Evolutionary conservation across 768 basidiomycete genomes (phyloP).

Genomic region (Leucosporidium yakuticum): DNA sequence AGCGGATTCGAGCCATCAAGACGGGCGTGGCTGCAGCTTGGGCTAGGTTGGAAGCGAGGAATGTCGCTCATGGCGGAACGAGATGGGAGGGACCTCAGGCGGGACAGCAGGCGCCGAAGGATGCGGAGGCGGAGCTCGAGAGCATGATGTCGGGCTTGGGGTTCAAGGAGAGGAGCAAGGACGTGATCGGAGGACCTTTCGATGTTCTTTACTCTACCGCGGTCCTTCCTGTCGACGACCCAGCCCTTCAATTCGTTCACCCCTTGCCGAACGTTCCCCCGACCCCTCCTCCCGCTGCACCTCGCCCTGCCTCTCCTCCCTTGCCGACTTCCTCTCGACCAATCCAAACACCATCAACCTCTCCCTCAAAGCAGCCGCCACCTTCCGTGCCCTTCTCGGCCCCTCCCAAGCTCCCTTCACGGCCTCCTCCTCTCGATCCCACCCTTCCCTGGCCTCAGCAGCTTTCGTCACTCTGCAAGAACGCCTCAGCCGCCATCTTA

Average conservation of each 20-base stretch:
- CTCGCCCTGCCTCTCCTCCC: background rate
- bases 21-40: constrained; percentile 74
- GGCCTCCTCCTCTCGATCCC: constrained; percentile 40
- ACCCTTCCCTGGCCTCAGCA: constrained; percentile 44
- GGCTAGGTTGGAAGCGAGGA: constrained; percentile 54
- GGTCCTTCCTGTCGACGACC: constrained; percentile 14
- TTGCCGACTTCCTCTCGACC: constrained; percentile 3
- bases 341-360: constrained; percentile 51
- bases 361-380: constrained; percentile 19
- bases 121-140: constrained; percentile 6
- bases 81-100: constrained; percentile 53
- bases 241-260: constrained; percentile 34
- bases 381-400: background rate
- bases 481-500: constrained; percentile 48
- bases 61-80: constrained; percentile 43
- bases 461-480: constrained; percentile 10
- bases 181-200: constrained; percentile 29
- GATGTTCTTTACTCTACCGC: constrained; percentile 28
- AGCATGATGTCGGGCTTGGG: constrained; percentile 3
- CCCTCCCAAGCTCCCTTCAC: constrained; percentile 58
- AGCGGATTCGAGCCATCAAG: constrained; percentile 76
- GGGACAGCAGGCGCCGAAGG: constrained; percentile 37
- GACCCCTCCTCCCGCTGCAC: background rate
- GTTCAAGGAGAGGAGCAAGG: background rate
- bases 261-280: constrained; percentile 15